Base-by-base conservation (phyloP, 106 monocot species). In the Chionographis japonica region DNA sequence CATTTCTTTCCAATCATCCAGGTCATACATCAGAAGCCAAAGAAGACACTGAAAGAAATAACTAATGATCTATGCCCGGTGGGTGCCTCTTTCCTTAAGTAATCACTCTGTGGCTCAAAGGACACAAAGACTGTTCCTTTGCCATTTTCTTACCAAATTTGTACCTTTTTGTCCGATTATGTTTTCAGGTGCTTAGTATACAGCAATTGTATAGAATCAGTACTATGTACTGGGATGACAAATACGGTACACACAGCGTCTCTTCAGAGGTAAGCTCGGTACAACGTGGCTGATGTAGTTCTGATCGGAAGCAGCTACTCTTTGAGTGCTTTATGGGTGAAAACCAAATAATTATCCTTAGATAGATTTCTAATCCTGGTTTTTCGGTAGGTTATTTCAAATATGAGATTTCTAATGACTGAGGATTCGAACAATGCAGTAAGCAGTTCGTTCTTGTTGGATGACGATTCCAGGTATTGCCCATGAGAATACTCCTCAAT, bases 141-240 rank as follows among this genome's bases (percentile, higher is more conserved):
- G 3, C 6, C 14, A 36, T 65, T 12, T 12, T 65, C 40, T 39
- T 40, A 53, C 36, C 12, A 54, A 5, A 56, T 54, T 60, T 41
- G 4, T 57, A 40, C 0, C 54, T 6, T 61, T 41, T 71, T 4
- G 40, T 42, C 8, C 66, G 20, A 2, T 72, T 62, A 12, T 20
- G 46, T 6, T 36, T 38, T 52, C 77, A 87, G 87, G 87, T 83
- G 52, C 87, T 87, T 40, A 87, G 87, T 67, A 80, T 87, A 58
- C 87, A 87, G 67, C 87, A 87, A 41, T 50, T 87, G 18, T 87
- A 87, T 51, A 80, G 87, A 83, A 87, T 87, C 63, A 83, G 83
- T 71, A 87, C 83, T 7, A 87, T 87, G 87, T 87, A 87, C 59
- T 87, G 87, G 87, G 87, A 87, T 68, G 87, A 87, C 70, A 87